These are phyloP conservation scores for Wakefieldia striispora DNA, from an alignment of 768 basidiomycete genomes.

Conservation along the genomic window DNA sequence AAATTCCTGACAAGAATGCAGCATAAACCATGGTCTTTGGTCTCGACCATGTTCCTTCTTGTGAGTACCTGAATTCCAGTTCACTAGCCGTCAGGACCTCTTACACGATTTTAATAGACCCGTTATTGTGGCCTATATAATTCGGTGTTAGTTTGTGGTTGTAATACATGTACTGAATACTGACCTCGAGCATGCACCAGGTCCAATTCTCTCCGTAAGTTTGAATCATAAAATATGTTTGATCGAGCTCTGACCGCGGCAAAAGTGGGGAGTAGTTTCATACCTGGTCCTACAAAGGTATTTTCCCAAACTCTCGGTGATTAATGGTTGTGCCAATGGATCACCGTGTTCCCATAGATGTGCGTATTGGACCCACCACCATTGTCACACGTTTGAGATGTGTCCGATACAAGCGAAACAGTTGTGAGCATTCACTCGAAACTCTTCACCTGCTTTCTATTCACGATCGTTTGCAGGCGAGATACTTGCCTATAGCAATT, in stretches of 20 bases:
- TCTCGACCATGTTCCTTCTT: neutral
- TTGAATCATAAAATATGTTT: no score
- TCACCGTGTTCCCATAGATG: neutral
- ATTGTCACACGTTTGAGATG: no score
- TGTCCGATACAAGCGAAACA: neutral
- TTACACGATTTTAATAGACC: neutral
- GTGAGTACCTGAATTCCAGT: neutral
- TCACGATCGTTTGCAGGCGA: neutral
- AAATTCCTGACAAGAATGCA: neutral
- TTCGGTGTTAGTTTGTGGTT: no score
- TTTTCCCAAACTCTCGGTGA: neutral
- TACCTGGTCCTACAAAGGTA: neutral
- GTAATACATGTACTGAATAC: no score
- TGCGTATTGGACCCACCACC: neutral
- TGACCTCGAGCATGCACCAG: no score
- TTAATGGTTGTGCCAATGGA: neutral
- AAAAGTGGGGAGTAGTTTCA: neutral
- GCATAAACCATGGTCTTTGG: neutral
- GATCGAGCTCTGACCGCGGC: no score
- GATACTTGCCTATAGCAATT: neutral
- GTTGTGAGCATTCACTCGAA: neutral
- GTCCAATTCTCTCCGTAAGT: no score
- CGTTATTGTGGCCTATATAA: neutral
- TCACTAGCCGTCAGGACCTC: neutral
- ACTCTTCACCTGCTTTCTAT: neutral